These are phyloP conservation scores for Aaosphaeria arxii DNA, from an alignment of 2,329 filamentous ascomycete species.

Conservation along the genomic window DNA sequence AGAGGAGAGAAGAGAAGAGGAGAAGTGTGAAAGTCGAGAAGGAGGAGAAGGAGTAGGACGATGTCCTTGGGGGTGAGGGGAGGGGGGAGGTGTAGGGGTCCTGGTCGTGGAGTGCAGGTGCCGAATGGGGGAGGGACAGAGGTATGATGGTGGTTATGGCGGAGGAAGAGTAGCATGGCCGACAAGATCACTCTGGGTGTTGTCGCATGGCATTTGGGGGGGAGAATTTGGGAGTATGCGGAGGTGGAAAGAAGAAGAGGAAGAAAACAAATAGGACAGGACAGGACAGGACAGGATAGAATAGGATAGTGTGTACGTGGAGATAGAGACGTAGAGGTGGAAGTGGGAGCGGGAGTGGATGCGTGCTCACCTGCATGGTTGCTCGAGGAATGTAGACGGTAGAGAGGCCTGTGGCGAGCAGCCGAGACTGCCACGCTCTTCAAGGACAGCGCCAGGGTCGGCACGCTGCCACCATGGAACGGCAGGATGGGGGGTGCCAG, in stretches of 20 bases:
- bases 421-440: not conserved
- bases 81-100: not conserved
- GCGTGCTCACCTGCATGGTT: slow-evolving; percentile 21
- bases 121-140: not conserved
- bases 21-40: not conserved
- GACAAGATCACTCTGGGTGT: too few relatives aligned
- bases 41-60: not conserved
- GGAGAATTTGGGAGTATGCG: too few relatives aligned
- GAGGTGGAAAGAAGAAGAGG: too few relatives aligned
- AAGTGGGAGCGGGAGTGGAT: not conserved
- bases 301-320: too few relatives aligned
- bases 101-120: not conserved
- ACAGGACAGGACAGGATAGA: too few relatives aligned
- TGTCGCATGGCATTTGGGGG: too few relatives aligned
- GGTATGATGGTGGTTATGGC: too few relatives aligned
- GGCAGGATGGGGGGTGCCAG: not conserved
- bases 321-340: too few relatives aligned
- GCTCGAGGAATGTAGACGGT: slow-evolving; percentile 10
- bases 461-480: slow-evolving; percentile 10
- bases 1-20: not conserved
- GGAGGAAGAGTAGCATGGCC: too few relatives aligned
- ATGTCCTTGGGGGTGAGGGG: not conserved
- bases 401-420: slow-evolving; percentile 12
- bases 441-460: not conserved
- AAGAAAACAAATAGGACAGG: too few relatives aligned